Evolutionary conservation across 495 filamentous ascomycete genomes (phyloP).

Genomic region (Penicillium arizonense): DNA sequence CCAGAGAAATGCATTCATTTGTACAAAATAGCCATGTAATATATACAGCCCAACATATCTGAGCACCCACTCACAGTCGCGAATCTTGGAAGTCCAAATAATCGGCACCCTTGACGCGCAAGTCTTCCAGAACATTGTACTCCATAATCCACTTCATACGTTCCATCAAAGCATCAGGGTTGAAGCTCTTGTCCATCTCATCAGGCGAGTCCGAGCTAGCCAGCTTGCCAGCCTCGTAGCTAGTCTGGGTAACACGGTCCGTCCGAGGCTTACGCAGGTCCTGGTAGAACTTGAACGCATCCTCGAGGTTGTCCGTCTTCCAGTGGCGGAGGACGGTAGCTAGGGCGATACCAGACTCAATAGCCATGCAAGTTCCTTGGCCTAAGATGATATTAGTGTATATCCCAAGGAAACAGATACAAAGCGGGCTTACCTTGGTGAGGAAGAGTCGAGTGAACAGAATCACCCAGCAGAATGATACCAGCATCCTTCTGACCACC

Average conservation of each 20-base stretch:
- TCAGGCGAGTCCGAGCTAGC: slow-evolving; percentile 27
- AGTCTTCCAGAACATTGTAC: slow-evolving; percentile 30
- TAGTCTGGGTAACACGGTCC: slow-evolving; percentile 28
- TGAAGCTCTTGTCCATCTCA: slow-evolving; percentile 22
- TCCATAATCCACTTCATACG: slow-evolving; percentile 37
- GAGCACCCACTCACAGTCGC: slow-evolving; percentile 6
- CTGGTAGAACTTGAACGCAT: slow-evolving; percentile 29
- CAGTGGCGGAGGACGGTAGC: slow-evolving; percentile 28
- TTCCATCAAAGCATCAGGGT: slow-evolving; percentile 19
- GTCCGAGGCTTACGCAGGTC: slow-evolving; percentile 30
- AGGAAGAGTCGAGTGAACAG: slow-evolving; percentile 30
- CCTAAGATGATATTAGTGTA: slow-evolving; percentile 11
- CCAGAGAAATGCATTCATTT: not conserved
- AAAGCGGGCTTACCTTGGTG: slow-evolving; percentile 21
- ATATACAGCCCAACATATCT: not conserved
- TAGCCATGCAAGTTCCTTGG: slow-evolving; percentile 33
- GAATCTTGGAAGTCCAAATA: slow-evolving; percentile 19
- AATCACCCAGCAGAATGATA: slow-evolving; percentile 30
- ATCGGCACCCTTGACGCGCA: slow-evolving; percentile 21
- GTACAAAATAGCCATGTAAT: slow-evolving; percentile 2
- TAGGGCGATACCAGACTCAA: slow-evolving; percentile 31
- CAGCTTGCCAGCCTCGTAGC: slow-evolving; percentile 29
- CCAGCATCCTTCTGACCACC: slow-evolving; percentile 20
- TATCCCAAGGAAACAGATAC: not conserved
- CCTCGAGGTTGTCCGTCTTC: slow-evolving; percentile 22